Evolutionary conservation across 176 grass and related monocot species (phyloP), one percentile per base, ranked within the genome.

Genomic region (Pontederia crassipes): DNA sequence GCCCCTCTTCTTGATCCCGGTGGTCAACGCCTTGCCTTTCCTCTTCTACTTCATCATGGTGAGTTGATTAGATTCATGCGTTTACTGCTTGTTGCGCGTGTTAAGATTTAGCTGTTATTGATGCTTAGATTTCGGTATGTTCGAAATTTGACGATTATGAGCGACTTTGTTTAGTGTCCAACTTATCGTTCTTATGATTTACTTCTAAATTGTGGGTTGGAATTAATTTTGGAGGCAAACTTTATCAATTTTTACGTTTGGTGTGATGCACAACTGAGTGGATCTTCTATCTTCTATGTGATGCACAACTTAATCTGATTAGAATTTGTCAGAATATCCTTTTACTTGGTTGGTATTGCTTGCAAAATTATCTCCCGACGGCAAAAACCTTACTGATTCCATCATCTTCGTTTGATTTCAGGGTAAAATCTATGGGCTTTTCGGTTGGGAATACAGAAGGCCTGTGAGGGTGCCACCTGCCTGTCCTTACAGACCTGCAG

Each of bases 361-460:
- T 40, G 32, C 6, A 40, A 40, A 28, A 14, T 24, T 8, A 9
- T 65, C 51, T 40, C 10, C 11, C 65, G 28, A 14, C 26, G n/a
- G 55, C 0, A 48, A 15, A 20, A 10, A 46, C 29, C 9, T 51
- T 68, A n/a, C 27, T 17, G 53, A 48, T 17, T 27, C 45, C 68
- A 11, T 74, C 46, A 45, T 72, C 55, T 64, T 67, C 27, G 24
- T 13, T 20, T 46, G 8, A 12, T 69, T 66, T 32, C 82, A 98
- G 88, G 64, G 84, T 51, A 98, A 89, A 77, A 68, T 98, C 9
- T 98, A 98, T 68, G 32, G 67, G 40, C 62, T 98, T 67, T 78
- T 98, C 65, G 93, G 93, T 59, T 98, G 93, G 87, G 93, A 98
- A 54, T 92, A 92, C 77, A 83, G 72, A 82, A 98, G 77, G 59